These are phyloP conservation scores for Cryoendolithus antarcticus DNA, from an alignment of 2,329 filamentous ascomycete species.

Conservation along the genomic window DNA sequence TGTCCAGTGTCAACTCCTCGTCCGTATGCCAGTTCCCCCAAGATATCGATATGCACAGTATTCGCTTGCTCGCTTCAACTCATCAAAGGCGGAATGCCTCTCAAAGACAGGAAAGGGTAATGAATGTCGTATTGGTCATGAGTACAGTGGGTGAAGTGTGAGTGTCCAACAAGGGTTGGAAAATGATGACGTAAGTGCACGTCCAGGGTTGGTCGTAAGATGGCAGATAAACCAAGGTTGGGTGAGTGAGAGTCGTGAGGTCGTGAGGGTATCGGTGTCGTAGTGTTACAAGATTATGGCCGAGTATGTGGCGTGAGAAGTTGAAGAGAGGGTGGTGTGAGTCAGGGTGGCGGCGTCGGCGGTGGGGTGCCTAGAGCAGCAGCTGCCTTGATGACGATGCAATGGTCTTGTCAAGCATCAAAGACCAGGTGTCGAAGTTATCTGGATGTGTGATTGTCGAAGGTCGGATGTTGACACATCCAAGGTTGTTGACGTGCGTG, in stretches of 20 bases:
- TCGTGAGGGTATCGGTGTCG: slow-evolving; percentile 1
- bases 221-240: no score
- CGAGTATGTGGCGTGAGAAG: not conserved
- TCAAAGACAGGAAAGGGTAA: slow-evolving; percentile 30
- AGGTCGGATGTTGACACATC: no score
- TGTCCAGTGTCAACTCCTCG: slow-evolving; percentile 2
- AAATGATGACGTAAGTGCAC: not conserved
- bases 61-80: slow-evolving; percentile 10
- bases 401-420: slow-evolving; percentile 1
- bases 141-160: slow-evolving; percentile 10
- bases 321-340: not conserved
- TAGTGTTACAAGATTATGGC: slow-evolving; percentile 6
- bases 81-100: slow-evolving; percentile 5
- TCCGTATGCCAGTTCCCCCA: slow-evolving; percentile 1
- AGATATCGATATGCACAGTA: slow-evolving; percentile 6
- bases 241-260: no score
- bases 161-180: slow-evolving; percentile 9
- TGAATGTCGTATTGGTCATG: slow-evolving; percentile 31
- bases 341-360: slow-evolving; percentile 5
- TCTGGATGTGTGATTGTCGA: not conserved
- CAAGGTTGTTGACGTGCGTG: not conserved
- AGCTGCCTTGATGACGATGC: slow-evolving; percentile 2
- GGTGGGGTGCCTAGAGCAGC: slow-evolving; percentile 5
- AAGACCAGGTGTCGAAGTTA: slow-evolving; percentile 1
- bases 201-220: no score